phyloP scores from a whole-genome alignment of 768 basidiomycete genomes.

The Tricholoma terreum region DNA sequence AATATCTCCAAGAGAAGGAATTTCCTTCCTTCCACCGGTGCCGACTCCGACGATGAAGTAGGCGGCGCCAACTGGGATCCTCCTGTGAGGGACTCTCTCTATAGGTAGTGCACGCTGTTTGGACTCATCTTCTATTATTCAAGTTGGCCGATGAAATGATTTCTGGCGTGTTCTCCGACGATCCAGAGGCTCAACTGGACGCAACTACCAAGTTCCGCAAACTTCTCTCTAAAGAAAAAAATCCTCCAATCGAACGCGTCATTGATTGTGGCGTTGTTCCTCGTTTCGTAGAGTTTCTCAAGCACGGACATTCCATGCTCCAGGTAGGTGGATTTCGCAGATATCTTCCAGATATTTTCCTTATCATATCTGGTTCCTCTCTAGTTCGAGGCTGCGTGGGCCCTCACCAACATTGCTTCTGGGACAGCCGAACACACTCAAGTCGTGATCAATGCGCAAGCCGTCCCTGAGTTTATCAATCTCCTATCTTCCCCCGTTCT shows the following conservation, averaged over 20 bases:
- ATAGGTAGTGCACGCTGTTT: conserved; percentile 7
- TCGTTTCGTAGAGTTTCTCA: conserved; percentile 94
- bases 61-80: conserved; percentile 69
- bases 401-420: conserved; percentile 95
- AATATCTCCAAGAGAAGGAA: conserved; percentile 98
- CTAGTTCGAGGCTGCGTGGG: conserved; percentile 98
- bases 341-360: neutral
- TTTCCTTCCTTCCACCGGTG: conserved; percentile 69
- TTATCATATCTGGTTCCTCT: conserved; percentile 3
- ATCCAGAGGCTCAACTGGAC: conserved; percentile 89
- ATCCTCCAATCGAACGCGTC: conserved; percentile 97
- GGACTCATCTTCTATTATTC: conserved; percentile 13
- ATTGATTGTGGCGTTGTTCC: conserved; percentile 97
- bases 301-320: conserved; percentile 76
- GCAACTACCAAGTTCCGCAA: conserved; percentile 99
- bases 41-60: conserved; percentile 92
- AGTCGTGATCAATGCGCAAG: conserved; percentile 91
- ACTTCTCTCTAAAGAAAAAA: conserved; percentile 98
- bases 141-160: conserved; percentile 93
- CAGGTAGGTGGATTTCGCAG: conserved; percentile 49
- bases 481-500: conserved; percentile 90
- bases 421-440: conserved; percentile 98
- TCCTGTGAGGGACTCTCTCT: conserved; percentile 50
- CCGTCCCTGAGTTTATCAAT: conserved; percentile 97
- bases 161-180: conserved; percentile 86